phyloP scores from a whole-genome alignment of 345 rosid species.

The Psidium friedrichsthalianum region DNA sequence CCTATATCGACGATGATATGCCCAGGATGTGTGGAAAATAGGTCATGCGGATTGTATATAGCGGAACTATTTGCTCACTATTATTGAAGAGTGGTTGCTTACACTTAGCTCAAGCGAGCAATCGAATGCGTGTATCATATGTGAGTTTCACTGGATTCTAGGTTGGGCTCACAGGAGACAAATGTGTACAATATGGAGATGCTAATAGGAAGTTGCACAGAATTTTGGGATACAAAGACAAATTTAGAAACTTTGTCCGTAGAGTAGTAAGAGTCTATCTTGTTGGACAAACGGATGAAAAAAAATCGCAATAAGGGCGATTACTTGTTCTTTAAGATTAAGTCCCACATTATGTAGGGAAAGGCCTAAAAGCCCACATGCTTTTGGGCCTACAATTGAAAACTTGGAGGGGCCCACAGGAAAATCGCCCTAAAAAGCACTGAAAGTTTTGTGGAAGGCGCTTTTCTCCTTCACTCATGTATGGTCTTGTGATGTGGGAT shows the following conservation, averaged over 20 bases:
- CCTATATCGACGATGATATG: accelerated
- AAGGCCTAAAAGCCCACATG: neutral
- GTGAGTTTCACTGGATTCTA: neutral
- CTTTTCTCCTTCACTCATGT: neutral
- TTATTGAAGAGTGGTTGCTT: neutral
- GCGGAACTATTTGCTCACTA: neutral
- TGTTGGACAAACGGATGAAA: neutral
- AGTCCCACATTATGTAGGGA: neutral
- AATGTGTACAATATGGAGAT: neutral
- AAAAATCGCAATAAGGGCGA: neutral
- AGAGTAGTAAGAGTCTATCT: neutral
- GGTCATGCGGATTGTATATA: neutral
- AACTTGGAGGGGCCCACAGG: neutral
- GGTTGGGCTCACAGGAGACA: neutral
- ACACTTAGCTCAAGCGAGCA: neutral
- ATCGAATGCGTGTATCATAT: neutral
- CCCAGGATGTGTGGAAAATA: neutral
- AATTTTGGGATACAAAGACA: neutral
- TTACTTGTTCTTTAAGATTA: neutral
- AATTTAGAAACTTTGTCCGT: neutral
- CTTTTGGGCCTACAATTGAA: neutral
- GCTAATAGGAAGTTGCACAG: neutral
- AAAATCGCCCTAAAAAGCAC: neutral
- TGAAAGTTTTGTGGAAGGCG: neutral
- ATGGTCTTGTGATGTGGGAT: too few relatives aligned